Conservation (phyloP, 495 filamentous ascomycete genomes). For the Neurospora sp. region DNA sequence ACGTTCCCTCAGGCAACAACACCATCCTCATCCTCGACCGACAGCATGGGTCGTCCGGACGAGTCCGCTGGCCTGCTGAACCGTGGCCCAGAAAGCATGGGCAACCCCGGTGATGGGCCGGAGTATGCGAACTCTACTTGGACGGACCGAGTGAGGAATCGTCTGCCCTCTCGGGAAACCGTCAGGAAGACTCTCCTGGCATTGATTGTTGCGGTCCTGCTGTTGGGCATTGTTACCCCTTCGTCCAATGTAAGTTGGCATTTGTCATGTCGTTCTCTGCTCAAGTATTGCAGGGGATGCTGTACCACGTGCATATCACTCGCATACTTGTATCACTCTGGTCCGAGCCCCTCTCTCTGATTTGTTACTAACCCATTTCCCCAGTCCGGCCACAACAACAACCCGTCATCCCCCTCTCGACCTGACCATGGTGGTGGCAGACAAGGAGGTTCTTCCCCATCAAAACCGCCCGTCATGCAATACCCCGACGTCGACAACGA, state of each 20-base stretch:
- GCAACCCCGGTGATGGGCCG: slow-evolving; percentile 2
- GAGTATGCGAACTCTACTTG: slow-evolving; percentile 9
- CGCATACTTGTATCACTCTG: neutral
- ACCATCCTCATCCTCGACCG: slow-evolving; percentile 24
- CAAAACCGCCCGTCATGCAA: slow-evolving; percentile 6
- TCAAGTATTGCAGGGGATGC: neutral
- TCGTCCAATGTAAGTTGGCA: neutral
- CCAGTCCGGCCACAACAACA: neutral
- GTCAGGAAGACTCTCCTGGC: slow-evolving; percentile 4
- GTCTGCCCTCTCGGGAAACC: slow-evolving; percentile 16
- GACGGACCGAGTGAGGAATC: slow-evolving; percentile 22
- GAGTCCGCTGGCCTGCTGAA: slow-evolving; percentile 28
- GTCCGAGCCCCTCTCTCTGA: neutral
- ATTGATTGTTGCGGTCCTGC: slow-evolving; percentile 16
- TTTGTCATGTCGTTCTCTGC: neutral
- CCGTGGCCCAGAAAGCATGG: slow-evolving; percentile 33
- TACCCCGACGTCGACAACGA: slow-evolving; percentile 15
- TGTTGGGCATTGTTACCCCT: neutral
- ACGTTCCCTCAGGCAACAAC: slow-evolving; percentile 21
- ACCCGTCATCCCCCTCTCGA: neutral
- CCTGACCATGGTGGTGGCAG: neutral
- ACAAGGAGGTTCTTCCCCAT: neutral
- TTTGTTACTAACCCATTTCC: neutral
- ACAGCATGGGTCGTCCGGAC: slow-evolving; percentile 28
- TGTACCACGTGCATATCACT: neutral